These are phyloP conservation scores for Podosphaera xanthii DNA, from an alignment of 2,329 filamentous ascomycete genomes.

Conservation along the genomic window DNA sequence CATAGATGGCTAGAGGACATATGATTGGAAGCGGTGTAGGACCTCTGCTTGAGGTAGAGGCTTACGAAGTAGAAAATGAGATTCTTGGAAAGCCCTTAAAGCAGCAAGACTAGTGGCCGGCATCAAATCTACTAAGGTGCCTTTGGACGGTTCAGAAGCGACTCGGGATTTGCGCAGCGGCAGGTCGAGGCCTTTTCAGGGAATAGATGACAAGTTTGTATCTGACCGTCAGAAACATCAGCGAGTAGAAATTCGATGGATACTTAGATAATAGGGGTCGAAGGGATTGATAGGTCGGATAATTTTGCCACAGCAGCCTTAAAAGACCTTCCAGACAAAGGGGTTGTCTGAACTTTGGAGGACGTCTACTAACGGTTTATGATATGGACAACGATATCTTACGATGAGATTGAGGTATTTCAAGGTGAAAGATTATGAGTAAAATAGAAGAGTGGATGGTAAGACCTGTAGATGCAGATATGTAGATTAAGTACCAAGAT, in stretches of 20 bases:
- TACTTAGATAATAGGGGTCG: not conserved
- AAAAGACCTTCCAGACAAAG: not conserved
- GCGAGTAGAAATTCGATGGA: not conserved
- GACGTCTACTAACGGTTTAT: no score
- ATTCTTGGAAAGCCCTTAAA: not conserved
- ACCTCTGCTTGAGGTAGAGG: not conserved
- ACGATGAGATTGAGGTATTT: no score
- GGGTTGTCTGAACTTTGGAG: no score
- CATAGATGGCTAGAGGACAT: not conserved
- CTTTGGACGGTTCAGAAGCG: not conserved
- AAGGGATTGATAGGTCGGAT: not conserved
- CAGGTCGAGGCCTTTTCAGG: not conserved
- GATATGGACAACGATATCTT: no score
- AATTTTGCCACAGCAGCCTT: not conserved
- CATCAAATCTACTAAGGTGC: not conserved
- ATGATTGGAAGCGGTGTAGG: not conserved
- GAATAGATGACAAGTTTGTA: no score
- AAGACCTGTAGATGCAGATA: no score
- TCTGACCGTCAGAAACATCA: no score
- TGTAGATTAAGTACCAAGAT: no score
- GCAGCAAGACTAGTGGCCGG: not conserved
- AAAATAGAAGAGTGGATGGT: no score
- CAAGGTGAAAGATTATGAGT: no score
- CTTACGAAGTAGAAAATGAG: not conserved
- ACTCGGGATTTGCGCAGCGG: not conserved